Evolutionary conservation across 345 rosid species (phyloP).

Genomic region (Iberis pinnata): DNA sequence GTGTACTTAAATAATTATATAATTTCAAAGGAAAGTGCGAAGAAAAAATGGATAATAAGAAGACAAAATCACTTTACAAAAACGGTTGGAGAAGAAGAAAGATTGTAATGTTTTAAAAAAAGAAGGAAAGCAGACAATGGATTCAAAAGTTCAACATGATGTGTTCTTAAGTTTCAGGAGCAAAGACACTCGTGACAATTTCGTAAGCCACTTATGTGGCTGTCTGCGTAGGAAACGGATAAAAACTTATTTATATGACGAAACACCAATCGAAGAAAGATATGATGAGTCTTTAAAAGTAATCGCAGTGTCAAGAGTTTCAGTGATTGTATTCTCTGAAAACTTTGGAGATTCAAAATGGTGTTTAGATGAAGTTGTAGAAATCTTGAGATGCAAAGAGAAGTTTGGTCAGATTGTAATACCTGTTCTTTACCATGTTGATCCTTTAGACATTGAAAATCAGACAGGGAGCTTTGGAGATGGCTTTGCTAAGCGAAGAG

Average conservation of each 20-base stretch:
- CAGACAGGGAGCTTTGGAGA: constrained; percentile 30
- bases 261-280: constrained; percentile 13
- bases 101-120: not conserved
- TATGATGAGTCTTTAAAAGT: constrained; percentile 15
- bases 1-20: too few species aligned
- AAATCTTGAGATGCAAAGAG: constrained; percentile 26
- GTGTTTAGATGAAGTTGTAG: constrained; percentile 30
- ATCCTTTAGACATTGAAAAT: constrained; percentile 24
- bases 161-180: constrained; percentile 31
- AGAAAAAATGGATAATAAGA: too few species aligned
- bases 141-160: constrained; percentile 15
- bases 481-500: constrained; percentile 10
- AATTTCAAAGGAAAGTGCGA: too few species aligned
- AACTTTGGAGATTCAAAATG: constrained; percentile 26
- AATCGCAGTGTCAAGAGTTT: constrained; percentile 13
- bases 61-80: too few species aligned
- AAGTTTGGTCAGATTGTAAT: constrained; percentile 26
- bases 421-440: constrained; percentile 31
- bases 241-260: constrained; percentile 18
- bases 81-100: too few species aligned
- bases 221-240: constrained; percentile 26
- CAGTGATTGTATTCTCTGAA: constrained; percentile 24
- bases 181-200: constrained; percentile 28
- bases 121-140: not conserved
- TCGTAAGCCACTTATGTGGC: constrained; percentile 27